Base-by-base conservation (phyloP, 2,329 filamentous ascomycete genomes). In the Colletotrichum filicis region DNA sequence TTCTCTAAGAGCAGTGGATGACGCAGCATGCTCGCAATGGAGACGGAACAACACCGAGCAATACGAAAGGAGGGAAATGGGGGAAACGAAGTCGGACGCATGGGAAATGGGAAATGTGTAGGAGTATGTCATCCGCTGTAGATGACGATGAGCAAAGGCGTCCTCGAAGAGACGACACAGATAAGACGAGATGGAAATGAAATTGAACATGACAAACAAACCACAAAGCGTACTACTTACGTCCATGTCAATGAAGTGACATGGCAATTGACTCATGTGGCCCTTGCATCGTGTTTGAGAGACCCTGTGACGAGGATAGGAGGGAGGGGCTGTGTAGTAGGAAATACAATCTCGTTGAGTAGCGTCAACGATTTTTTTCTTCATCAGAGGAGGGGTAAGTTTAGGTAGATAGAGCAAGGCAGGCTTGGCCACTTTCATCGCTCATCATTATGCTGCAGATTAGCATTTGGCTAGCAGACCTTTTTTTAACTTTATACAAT, bases 111-210 rank as follows among this genome's bases (percentile, higher is more conserved):
- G 61, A 62, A 71, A 53, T 35, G 68, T 74, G 57, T 62, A 72
- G 69, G 73, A 72, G 59, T 57, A 63, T 56, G 65, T 73, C 71
- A 46, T 64, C 53, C 46, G 32, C 56, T 46, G 24, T 55, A 71
- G 37, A 64, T 64, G 30, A 32, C 53, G 14, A 56, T 55, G 61
- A 55, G 28, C 22, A 52, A 66, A 56, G 53, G 37, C 42, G 67
- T 61, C 12, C 52, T 26, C 49, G 3, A 5, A 30, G n/a, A 35
- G 49, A 52, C 9, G 42, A 69, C 32, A 60, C 19, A 8, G 24
- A 28, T 53, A 61, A 66, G 60, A 73, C 57, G 42, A 70, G 46
- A 64, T 56, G 59, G 66, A 73, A 61, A 58, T 71, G 71, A 71
- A 66, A 73, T 71, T 71, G 66, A 66, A 57, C 56, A 61, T 71